Evolutionary conservation across 2,329 filamentous ascomycete genomes (phyloP), one percentile per base, ranked within the genome.

Genomic region (Fusarium udum): DNA sequence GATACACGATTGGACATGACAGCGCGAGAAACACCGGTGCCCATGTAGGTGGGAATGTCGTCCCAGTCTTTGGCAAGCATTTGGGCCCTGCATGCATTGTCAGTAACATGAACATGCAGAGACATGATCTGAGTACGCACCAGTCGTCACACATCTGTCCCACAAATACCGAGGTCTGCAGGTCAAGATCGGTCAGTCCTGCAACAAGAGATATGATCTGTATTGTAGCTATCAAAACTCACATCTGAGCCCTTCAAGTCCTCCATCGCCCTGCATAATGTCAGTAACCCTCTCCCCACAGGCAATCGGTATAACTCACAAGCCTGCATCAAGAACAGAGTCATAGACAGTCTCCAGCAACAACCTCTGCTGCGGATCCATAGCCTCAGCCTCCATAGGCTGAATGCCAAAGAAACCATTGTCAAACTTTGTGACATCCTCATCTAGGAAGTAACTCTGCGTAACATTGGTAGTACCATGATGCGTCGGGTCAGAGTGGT

Each of bases 1-100:
- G 63, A 67, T 26, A 69, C 22, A 11, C 63, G 67, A 39, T 67
- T 67, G 16, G 67, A 67, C 28, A 69, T 39, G 22, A 81, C 69
- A 39, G 24, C 71, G 14, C 53, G 32, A 9, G 48, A 52, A 31
- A 56, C 64, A 4, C 71, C 71, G 1, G 68, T 69, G 9, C 63
- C 65, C 15, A 63, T 49, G 18, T 59, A 69, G 4, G 52, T 61
- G 15, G 65, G 68, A 31, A 66, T 42, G 1, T 24, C 45, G 10
- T 62, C 48, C 20, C 48, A 46, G 22, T 73, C 71, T 24, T 62
- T 62, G 1, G 60, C 60, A 32, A 62, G 48, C 60, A 62, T 62
- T 15, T 62, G 60, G n/a, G 60, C 60, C 60, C 60, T 62, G 14
- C 24, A 62, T 43, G 31, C n/a, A 31, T 45, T 31, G 26, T 62